Conservation (phyloP, 2,329 filamentous ascomycete genomes). For the Cytospora piceicola region DNA sequence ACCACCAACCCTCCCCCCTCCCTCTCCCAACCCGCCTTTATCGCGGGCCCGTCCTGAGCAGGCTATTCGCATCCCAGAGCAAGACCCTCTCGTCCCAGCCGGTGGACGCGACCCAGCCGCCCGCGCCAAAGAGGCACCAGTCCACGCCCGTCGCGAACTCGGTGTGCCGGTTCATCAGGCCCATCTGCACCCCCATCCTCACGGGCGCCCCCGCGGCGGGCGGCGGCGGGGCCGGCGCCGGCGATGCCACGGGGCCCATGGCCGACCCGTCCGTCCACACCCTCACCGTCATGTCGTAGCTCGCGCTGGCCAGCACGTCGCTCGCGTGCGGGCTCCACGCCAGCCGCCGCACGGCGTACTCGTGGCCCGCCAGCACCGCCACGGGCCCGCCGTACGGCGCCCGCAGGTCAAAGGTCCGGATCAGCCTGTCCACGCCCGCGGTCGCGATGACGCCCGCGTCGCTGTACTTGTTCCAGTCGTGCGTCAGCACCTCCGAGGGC, state of each 20-base stretch:
- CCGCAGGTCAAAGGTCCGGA: conserved; percentile 90
- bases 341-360: conserved; percentile 85
- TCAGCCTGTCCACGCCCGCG: conserved; percentile 82
- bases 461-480: conserved; percentile 99
- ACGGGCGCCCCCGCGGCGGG: conserved; percentile 42
- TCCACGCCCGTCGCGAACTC: conserved; percentile 97
- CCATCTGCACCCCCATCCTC: conserved; percentile 70
- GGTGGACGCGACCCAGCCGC: conserved; percentile 92
- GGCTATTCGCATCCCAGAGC: conserved; percentile 81
- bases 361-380: conserved; percentile 78
- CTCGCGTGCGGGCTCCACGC: conserved; percentile 94
- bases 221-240: conserved; percentile 35
- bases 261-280: conserved; percentile 80
- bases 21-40: background rate
- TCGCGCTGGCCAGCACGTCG: conserved; percentile 83
- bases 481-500: conserved; percentile 86
- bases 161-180: conserved; percentile 88
- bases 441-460: conserved; percentile 77
- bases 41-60: conserved; percentile 39
- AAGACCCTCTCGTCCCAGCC: conserved; percentile 93
- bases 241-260: conserved; percentile 29
- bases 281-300: conserved; percentile 97
- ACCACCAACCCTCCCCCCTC: too few relatives aligned
- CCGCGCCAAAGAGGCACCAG: conserved; percentile 95
- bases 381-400: conserved; percentile 73